Base-by-base conservation (phyloP, 495 filamentous ascomycete species). In the Penicillium angulare region DNA sequence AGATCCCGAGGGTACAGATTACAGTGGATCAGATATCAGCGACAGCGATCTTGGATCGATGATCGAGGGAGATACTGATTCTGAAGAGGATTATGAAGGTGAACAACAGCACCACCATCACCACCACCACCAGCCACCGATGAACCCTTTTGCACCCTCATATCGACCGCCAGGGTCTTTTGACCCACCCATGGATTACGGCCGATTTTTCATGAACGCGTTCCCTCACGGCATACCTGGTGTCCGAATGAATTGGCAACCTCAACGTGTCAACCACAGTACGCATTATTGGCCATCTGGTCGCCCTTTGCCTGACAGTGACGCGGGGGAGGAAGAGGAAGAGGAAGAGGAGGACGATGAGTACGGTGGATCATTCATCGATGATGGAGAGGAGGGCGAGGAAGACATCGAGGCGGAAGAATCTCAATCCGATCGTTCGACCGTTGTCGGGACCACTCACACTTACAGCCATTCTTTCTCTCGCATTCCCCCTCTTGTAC, bases 351-450 rank as follows among this genome's bases (percentile, higher is more conserved):
- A 61, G 3, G 64, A 67, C 3, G 62, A 67, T 34, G 63, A 66
- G 23, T 72, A 76, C 16, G 59, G 64, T 52, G 67, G 73, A 38
- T 68, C 64, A 8, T 74, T 77, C 32, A 69, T 76, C 35, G 71
- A 72, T 34, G 65, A 75, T 22, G 69, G 68, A 31, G 53, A 68
- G 43, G 52, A 56, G 41, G 36, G n/a, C 8, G 34, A 55, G 41
- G 36, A 16, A 9, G 34, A 55, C 23, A 40, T 12, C 15, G 41
- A 50, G 13, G 27, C 24, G 18, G 51, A 54, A 29, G 40, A 7
- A 3, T 52, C 49, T 23, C 22, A 44, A 21, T 47, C 50, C 16
- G 62, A 65, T 43, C 51, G 31, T 23, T 50, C 47, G 23, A 59
- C 56, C 9, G 52, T 55, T 12, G 39, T 55, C 5, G 52, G 44